Percentiles rank a stretch among this genome's conserved stretches.
Conservation (phyloP, 228 moss, liverwort and hornwort genomes). For the Sphagnum fallax region DNA sequence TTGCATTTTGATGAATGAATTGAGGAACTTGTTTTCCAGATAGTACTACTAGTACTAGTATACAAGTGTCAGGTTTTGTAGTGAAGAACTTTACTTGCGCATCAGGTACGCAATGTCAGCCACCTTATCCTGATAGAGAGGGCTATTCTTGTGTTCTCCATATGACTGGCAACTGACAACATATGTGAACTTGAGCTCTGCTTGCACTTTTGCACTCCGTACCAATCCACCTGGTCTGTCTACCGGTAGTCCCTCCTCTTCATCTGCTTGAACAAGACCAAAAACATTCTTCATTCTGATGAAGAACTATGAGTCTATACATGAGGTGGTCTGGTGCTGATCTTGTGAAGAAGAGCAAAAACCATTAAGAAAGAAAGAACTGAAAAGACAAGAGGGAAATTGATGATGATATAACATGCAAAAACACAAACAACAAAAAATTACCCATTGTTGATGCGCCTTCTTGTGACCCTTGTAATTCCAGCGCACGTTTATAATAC, state of each 20-base stretch:
- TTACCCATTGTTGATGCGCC: conserved; percentile 40
- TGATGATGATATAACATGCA: too few relatives aligned
- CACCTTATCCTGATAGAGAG: conserved; percentile 38
- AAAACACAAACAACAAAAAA: too few relatives aligned
- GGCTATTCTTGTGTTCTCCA: conserved; percentile 74
- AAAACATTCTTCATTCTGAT: too few relatives aligned
- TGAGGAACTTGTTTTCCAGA: too few relatives aligned
- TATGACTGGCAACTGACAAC: conserved; percentile 98
- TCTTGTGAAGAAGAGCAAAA: too few relatives aligned
- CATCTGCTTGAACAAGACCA: conserved; percentile 25
- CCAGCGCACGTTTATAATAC: conserved; percentile 87
- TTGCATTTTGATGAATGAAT: too few relatives aligned
- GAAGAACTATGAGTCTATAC: too few relatives aligned
- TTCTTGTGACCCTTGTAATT: conserved; percentile 74
- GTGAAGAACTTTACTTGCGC: conserved; percentile 39
- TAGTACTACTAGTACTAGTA: too few relatives aligned
- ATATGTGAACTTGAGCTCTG: conserved; percentile 91
- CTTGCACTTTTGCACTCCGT: conserved; percentile 63
- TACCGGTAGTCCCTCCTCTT: conserved; percentile 64
- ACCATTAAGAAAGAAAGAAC: too few relatives aligned
- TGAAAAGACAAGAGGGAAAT: too few relatives aligned
- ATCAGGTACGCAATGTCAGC: conserved; percentile 83
- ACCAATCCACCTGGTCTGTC: conserved; percentile 22
- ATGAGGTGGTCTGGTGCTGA: too few relatives aligned
- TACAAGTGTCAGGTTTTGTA: too few relatives aligned